phyloP scores from a whole-genome alignment of 352 stramenopile genomes.

The Phytophthora macrochlamydospora region DNA sequence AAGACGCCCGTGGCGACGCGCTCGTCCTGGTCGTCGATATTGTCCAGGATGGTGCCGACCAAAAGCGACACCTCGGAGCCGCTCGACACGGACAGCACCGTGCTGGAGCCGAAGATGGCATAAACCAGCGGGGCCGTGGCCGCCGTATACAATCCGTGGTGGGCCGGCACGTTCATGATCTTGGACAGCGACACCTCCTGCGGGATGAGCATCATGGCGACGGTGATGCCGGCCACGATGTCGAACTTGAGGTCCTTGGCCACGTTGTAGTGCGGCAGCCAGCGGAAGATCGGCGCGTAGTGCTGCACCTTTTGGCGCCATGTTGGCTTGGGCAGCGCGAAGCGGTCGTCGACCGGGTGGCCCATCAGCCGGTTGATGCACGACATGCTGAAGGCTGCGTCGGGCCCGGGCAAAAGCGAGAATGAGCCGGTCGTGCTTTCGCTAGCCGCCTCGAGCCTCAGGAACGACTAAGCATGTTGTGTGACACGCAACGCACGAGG shows the following conservation, averaged over 20 bases:
- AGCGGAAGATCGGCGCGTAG: slow-evolving; percentile 54
- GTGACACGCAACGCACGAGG: too few relatives aligned
- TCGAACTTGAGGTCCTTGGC: slow-evolving; percentile 59
- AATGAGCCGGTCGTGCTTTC: not conserved
- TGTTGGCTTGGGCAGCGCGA: too few relatives aligned
- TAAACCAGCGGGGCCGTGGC: slow-evolving; percentile 85
- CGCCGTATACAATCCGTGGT: slow-evolving; percentile 92
- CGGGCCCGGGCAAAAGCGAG: slow-evolving; percentile 1
- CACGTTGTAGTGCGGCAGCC: slow-evolving; percentile 59
- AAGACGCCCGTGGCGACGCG: slow-evolving; percentile 55
- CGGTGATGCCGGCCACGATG: slow-evolving; percentile 53
- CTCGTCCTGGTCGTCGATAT: slow-evolving; percentile 43
- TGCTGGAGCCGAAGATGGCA: slow-evolving; percentile 79
- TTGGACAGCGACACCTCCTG: slow-evolving; percentile 89
- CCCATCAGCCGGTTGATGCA: slow-evolving; percentile 6
- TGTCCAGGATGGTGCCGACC: slow-evolving; percentile 60
- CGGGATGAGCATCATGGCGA: slow-evolving; percentile 90
- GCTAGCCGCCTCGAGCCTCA: not conserved
- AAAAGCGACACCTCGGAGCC: slow-evolving; percentile 64
- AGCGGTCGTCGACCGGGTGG: slow-evolving; percentile 23
- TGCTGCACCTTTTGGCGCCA: too few relatives aligned
- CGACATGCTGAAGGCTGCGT: slow-evolving; percentile 17
- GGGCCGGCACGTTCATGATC: slow-evolving; percentile 81
- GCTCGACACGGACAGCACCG: slow-evolving; percentile 84
- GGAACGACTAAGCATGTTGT: too few relatives aligned